phyloP scores from a whole-genome alignment of 1,284 basidiomycete species.

The Sparassis latifolia region DNA sequence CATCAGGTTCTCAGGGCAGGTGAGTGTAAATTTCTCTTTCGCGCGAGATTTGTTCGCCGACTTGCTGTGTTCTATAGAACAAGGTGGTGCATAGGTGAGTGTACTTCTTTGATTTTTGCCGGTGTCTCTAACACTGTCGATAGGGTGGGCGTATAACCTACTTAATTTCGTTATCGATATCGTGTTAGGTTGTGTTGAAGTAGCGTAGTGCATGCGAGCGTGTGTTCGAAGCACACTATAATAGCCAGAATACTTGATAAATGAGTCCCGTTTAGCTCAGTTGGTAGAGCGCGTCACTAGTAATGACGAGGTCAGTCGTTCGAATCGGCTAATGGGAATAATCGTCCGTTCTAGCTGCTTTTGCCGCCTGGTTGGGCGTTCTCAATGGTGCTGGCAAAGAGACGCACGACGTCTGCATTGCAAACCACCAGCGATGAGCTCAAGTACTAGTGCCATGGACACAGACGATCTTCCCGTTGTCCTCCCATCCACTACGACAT shows the following conservation, averaged over 20 bases:
- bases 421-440: no score
- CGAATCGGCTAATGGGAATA: slow-evolving; percentile 44
- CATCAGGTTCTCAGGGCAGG: slow-evolving; percentile 82
- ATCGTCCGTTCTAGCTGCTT: background rate
- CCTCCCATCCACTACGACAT: slow-evolving; percentile 58
- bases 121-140: background rate
- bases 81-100: slow-evolving; percentile 43
- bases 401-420: no score
- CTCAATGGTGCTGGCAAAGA: no score
- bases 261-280: slow-evolving; percentile 40
- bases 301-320: slow-evolving; percentile 51
- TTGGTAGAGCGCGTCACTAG: slow-evolving; percentile 58
- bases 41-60: background rate
- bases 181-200: no score
- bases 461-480: slow-evolving; percentile 71
- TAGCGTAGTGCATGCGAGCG: no score
- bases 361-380: no score
- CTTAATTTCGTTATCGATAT: background rate
- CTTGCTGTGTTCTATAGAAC: slow-evolving; percentile 32
- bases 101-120: background rate
- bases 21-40: slow-evolving; percentile 19
- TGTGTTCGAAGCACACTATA: no score
- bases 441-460: slow-evolving; percentile 63
- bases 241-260: no score
- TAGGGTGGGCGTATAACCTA: slow-evolving; percentile 5